Conservation (phyloP, 2,329 filamentous ascomycete species). For the Epichloe glyceriae region DNA sequence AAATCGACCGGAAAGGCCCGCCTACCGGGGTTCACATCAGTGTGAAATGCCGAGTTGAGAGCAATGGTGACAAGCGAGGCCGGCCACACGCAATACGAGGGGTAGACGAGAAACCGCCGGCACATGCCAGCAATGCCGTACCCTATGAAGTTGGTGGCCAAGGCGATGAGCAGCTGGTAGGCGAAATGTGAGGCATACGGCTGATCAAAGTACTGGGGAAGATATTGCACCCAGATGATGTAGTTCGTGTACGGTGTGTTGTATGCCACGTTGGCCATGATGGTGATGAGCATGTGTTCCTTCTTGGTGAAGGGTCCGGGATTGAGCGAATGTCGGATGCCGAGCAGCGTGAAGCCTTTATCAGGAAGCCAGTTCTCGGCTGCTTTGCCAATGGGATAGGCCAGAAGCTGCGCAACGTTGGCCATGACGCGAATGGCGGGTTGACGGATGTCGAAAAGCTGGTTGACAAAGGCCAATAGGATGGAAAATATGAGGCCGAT, state of each 20-base stretch:
- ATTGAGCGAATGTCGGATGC: conserved; percentile 36
- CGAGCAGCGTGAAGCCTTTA: conserved; percentile 32
- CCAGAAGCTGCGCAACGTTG: conserved; percentile 43
- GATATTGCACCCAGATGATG: conserved; percentile 40
- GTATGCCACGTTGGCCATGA: conserved; percentile 48
- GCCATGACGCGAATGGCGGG: conserved; percentile 40
- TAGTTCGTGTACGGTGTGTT: conserved; percentile 40
- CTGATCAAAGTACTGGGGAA: conserved; percentile 42
- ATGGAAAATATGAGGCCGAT: conserved; percentile 39
- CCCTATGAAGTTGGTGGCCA: conserved; percentile 46
- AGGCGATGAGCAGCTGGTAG: conserved; percentile 42
- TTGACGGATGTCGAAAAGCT: conserved; percentile 44
- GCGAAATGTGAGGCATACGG: conserved; percentile 36
- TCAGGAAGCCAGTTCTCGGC: conserved; percentile 39
- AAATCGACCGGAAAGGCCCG: conserved; percentile 30
- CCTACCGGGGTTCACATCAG: conserved; percentile 26
- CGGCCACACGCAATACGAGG: conserved; percentile 45
- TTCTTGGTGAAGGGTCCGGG: conserved; percentile 46
- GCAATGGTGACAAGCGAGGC: conserved; percentile 41
- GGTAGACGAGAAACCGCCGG: conserved; percentile 41
- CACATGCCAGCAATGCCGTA: conserved; percentile 44
- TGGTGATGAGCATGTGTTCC: conserved; percentile 48
- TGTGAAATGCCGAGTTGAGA: conserved; percentile 40
- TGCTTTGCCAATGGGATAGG: conserved; percentile 40
- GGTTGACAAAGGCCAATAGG: conserved; percentile 38